Base-by-base conservation (phyloP, 345 rosid species). In the Salix viminalis region DNA sequence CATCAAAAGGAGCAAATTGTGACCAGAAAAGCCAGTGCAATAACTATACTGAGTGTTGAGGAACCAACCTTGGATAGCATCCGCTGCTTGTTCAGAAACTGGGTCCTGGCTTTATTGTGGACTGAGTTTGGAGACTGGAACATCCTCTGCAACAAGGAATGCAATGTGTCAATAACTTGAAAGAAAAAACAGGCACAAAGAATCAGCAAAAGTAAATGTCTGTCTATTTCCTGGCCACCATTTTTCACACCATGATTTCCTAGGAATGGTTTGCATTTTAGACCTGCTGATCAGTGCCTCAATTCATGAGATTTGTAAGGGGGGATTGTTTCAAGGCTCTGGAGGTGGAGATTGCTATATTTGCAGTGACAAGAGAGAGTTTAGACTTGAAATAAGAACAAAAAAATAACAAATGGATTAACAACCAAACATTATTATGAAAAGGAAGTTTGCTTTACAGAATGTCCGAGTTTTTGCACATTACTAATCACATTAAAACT, bases 41-140 rank as follows among this genome's bases (percentile, higher is more conserved):
- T 52, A 50, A 18, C 67, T 24, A 18, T 44, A 28, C 64, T 26
- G 11, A 71, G 62, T 30, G 42, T 75, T 12, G 34, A 61, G 21
- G n/a, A 50, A 67, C 65, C 8, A 70, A 90, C 98, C 96, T 87
- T 79, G 7, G 97, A 85, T 69, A 87, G 76, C 97, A 91, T 87
- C 79, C 97, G 91, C 84, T 94, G 97, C 84, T 87, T 89, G 87
- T 90, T 92, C 79, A 94, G 73, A 69, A 67, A 84, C 79, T 87
- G 95, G n/a, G 99, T 94, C 85, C 98, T 89, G 58, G 98, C 97
- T 85, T 96, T 94, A 76, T 86, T 94, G 60, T 79, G 52, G 21
- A 78, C 85, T 7, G 98, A 96, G 83, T 96, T 92, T 69, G 98
- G 97, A 4, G 99, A 96, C 71, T 77, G 86, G 73, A 48, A 88